phyloP scores from a whole-genome alignment of 148 eudicot genomes.

The Rhododendron molle region DNA sequence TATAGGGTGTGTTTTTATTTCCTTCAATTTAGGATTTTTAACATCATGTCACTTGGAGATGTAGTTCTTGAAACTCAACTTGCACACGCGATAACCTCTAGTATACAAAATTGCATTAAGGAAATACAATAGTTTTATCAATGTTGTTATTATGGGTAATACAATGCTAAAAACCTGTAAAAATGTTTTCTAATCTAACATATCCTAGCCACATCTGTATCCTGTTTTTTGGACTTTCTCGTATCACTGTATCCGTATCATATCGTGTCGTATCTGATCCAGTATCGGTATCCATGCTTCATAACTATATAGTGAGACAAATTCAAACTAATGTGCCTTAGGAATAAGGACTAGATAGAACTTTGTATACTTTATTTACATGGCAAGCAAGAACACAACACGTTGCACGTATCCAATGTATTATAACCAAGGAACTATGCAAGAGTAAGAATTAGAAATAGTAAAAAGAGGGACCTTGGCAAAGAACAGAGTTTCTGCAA shows the following conservation, averaged over 20 bases:
- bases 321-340: not conserved
- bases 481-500: conserved; percentile 60
- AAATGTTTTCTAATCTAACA: not conserved
- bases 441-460: conserved; percentile 3
- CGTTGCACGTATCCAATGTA: not conserved
- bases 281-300: not conserved
- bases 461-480: conserved; percentile 56
- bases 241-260: not conserved
- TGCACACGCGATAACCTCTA: too few species aligned
- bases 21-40: too few species aligned
- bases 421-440: not conserved
- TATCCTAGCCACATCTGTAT: not conserved
- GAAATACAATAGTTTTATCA: too few species aligned
- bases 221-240: not conserved
- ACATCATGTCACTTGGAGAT: too few species aligned
- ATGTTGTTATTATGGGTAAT: too few species aligned
- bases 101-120: too few species aligned
- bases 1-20: too few species aligned
- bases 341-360: not conserved
- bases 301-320: not conserved
- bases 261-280: too few species aligned
- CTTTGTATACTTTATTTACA: not conserved
- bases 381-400: conserved; percentile 1
- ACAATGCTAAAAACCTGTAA: not conserved
- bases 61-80: too few species aligned